Evolutionary conservation across 768 basidiomycete species (phyloP).

Genomic region (Plicaturopsis crispa): DNA sequence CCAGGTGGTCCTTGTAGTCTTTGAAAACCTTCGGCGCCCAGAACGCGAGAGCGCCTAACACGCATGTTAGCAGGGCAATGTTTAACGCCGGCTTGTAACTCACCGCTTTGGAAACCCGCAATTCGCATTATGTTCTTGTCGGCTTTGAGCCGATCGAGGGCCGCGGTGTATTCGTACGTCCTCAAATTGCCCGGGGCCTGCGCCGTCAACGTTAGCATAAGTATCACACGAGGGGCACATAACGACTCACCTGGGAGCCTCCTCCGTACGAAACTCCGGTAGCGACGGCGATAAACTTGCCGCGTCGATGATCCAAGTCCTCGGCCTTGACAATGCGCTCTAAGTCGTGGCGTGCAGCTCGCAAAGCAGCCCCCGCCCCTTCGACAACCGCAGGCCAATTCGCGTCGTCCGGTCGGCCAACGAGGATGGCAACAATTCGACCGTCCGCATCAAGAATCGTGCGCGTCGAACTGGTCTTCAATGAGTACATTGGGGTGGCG

Average conservation of each 20-base stretch:
- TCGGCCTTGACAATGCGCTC: slow-evolving; percentile 4
- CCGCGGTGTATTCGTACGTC: background rate
- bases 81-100: background rate
- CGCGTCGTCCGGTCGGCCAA: slow-evolving; percentile 8
- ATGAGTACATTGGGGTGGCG: background rate
- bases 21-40: slow-evolving; percentile 16
- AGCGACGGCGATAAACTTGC: slow-evolving; percentile 12
- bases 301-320: slow-evolving; percentile 11
- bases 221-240: no score
- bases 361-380: slow-evolving; percentile 1
- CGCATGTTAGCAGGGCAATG: background rate
- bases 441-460: background rate
- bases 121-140: slow-evolving; percentile 8
- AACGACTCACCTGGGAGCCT: slow-evolving; percentile 11
- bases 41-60: slow-evolving; percentile 4
- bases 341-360: slow-evolving; percentile 1
- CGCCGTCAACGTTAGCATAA: background rate
- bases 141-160: background rate
- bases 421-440: slow-evolving; percentile 2
- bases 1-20: slow-evolving; percentile 8
- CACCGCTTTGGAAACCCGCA: slow-evolving; percentile 15
- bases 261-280: slow-evolving; percentile 21
- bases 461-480: background rate
- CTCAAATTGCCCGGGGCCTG: slow-evolving; percentile 8
- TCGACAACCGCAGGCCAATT: slow-evolving; percentile 2